Evolutionary conservation across 495 filamentous ascomycete genomes (phyloP).

Genomic region (Sabuloglossum arenarium): DNA sequence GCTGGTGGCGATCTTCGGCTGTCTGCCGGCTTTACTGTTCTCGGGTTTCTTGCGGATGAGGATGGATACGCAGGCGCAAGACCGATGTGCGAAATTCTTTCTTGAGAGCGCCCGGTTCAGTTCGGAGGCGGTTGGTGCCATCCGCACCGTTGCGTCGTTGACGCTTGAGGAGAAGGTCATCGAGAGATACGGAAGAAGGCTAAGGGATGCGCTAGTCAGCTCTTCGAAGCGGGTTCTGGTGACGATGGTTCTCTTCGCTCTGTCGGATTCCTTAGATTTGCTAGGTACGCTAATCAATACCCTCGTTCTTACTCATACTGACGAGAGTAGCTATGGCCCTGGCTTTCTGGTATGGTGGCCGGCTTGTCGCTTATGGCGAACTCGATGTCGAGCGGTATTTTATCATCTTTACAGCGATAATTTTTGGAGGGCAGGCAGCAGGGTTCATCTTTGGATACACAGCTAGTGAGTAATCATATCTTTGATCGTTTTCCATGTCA

Average conservation of each 20-base stretch:
- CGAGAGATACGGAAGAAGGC: slow-evolving; percentile 22
- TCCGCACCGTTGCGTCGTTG: slow-evolving; percentile 35
- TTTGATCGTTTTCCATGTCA: too few species aligned
- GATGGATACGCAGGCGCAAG: slow-evolving; percentile 31
- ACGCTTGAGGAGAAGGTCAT: slow-evolving; percentile 30
- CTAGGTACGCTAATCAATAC: too few species aligned
- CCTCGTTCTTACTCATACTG: too few species aligned
- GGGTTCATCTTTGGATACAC: background rate
- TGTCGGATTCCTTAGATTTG: slow-evolving; percentile 18
- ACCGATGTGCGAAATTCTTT: slow-evolving; percentile 37
- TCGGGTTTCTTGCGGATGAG: slow-evolving; percentile 33
- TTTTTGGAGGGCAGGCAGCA: background rate
- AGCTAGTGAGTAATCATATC: background rate
- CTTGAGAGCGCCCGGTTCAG: slow-evolving; percentile 31
- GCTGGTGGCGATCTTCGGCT: slow-evolving; percentile 28
- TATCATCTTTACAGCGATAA: background rate
- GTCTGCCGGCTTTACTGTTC: slow-evolving; percentile 30
- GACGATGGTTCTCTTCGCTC: slow-evolving; percentile 20
- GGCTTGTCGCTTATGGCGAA: slow-evolving; percentile 29
- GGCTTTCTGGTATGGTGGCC: slow-evolving; percentile 47
- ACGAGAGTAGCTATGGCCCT: slow-evolving; percentile 45
- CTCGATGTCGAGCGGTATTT: slow-evolving; percentile 21
- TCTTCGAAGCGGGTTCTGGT: slow-evolving; percentile 17
- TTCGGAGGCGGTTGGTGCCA: slow-evolving; percentile 33
- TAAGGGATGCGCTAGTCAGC: slow-evolving; percentile 20